These are phyloP conservation scores for Cryphonectria nitschkei DNA, from an alignment of 2,329 filamentous ascomycete genomes.

Conservation along the genomic window DNA sequence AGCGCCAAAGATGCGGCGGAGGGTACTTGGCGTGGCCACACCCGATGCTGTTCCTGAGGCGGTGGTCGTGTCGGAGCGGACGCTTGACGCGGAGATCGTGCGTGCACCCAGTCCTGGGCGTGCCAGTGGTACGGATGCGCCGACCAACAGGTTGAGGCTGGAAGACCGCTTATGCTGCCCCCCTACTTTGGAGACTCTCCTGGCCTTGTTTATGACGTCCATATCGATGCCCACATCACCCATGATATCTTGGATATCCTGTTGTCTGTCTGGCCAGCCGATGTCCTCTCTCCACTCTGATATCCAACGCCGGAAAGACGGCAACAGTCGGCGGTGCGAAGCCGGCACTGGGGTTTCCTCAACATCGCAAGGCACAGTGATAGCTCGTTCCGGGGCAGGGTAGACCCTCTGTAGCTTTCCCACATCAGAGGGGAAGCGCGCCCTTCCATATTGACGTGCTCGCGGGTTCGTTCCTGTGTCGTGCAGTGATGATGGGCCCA, in stretches of 20 bases:
- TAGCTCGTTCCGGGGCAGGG: not conserved
- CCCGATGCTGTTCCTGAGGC: conserved; percentile 13
- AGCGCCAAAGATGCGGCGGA: conserved; percentile 19
- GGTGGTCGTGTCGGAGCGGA: conserved; percentile 2
- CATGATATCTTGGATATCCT: conserved; percentile 25
- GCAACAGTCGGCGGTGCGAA: conserved; percentile 19
- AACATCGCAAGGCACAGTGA: conserved; percentile 1
- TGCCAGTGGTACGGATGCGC: conserved; percentile 17
- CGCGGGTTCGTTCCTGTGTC: not conserved
- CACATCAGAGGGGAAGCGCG: conserved; percentile 6
- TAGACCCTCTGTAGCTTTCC: not conserved
- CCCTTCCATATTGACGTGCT: not conserved
- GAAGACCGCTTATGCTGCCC: conserved; percentile 15
- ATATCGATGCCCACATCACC: conserved; percentile 27
- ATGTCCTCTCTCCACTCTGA: conserved; percentile 21
- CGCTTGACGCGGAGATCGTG: conserved; percentile 1
- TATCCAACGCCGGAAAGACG: conserved; percentile 23
- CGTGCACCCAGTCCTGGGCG: conserved; percentile 23
- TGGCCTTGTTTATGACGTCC: conserved; percentile 18
- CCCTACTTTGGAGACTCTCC: conserved; percentile 14
- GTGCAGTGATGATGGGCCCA: not conserved
- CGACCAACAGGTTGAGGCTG: conserved; percentile 12
- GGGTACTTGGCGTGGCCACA: conserved; percentile 15
- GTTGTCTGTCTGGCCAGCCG: conserved; percentile 20
- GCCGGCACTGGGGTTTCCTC: conserved; percentile 23